phyloP scores from a whole-genome alignment of 352 stramenopile genomes.

The Peronospora belbahrii region DNA sequence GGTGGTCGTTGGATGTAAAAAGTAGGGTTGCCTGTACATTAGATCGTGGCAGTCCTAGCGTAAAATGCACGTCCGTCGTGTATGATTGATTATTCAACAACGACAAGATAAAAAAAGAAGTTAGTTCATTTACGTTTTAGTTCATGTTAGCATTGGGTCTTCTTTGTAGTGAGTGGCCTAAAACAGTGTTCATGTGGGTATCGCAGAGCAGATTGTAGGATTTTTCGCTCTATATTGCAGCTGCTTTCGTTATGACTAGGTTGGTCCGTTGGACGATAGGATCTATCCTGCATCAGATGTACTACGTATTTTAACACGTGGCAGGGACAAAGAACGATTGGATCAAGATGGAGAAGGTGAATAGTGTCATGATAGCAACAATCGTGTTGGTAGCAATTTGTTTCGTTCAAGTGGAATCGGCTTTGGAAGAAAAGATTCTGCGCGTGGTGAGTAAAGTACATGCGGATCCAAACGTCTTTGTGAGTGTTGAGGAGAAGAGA shows the following conservation, averaged over 20 bases:
- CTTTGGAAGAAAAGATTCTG: constrained; percentile 11
- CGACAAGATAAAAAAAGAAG: constrained; percentile 17
- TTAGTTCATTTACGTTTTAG: background rate
- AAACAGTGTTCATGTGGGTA: background rate
- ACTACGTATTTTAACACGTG: constrained; percentile 5
- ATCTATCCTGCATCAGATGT: constrained; percentile 2
- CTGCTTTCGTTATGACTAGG: constrained; percentile 8
- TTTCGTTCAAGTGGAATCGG: constrained; percentile 1
- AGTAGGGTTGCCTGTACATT: constrained; percentile 8
- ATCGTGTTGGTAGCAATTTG: constrained; percentile 3
- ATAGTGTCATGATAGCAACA: constrained; percentile 2
- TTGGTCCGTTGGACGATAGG: background rate
- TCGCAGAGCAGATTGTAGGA: constrained; percentile 19
- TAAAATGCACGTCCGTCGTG: constrained; percentile 17
- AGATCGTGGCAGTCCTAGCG: constrained; percentile 8
- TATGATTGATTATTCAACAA: constrained; percentile 27
- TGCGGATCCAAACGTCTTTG: constrained; percentile 21
- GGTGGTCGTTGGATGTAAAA: constrained; percentile 4
- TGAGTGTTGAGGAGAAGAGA: constrained; percentile 19
- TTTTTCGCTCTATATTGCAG: background rate
- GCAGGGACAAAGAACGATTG: constrained; percentile 1
- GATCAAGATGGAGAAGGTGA: constrained; percentile 17
- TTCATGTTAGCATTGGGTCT: no score
- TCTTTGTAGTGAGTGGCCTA: background rate
- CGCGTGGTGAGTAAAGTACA: constrained; percentile 27